Base-by-base conservation (phyloP, 306 rosid species). In the Malus asiatica region DNA sequence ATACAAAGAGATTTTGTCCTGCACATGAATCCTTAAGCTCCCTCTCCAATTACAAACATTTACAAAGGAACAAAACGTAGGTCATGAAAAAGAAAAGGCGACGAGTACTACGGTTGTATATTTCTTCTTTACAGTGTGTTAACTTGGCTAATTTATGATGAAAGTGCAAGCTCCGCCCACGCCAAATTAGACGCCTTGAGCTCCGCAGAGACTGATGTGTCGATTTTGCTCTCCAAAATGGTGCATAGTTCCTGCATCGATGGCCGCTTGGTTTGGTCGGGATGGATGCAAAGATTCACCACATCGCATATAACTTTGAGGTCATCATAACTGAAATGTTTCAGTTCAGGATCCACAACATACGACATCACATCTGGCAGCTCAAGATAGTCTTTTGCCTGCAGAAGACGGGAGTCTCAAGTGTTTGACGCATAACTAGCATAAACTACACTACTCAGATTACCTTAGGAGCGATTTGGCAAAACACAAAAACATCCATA, bases 141-240 rank as follows among this genome's bases (percentile, higher is more conserved):
- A 88, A 85, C 84, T 87, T 74, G 63, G 76, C 80, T 81, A 58
- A 53, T 45, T 83, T 76, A 89, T 20, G 99, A 87, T 76, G 83
- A 85, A 77, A 96, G 98, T 40, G 93, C 98, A 82, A 92, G 97
- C 71, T 96, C 98, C 45, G 98, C 99, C 99, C 99, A 96, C 32
- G 99, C 99, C 83, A 96, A 70, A 76, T 97, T 90, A 73, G 99
- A 90, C 3, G 97, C 78, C 85, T 85, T 96, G 72, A 93, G 83
- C 74, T 93, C 99, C 44, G 86, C 42, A 5, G 90, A 87, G 53
- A 84, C 77, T 11, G 97, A 86, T n/a, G 96, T 90, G 89, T 96
- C 98, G 6, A 96, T 96, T 85, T 80, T 79, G 86, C 84, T 85
- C 92, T 96, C 98, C 81, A 96, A 78, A 87, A 87, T 86, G 79